These are phyloP conservation scores for Talaromyces marneffei DNA, from an alignment of 2,329 filamentous ascomycete genomes.

Conservation along the genomic window DNA sequence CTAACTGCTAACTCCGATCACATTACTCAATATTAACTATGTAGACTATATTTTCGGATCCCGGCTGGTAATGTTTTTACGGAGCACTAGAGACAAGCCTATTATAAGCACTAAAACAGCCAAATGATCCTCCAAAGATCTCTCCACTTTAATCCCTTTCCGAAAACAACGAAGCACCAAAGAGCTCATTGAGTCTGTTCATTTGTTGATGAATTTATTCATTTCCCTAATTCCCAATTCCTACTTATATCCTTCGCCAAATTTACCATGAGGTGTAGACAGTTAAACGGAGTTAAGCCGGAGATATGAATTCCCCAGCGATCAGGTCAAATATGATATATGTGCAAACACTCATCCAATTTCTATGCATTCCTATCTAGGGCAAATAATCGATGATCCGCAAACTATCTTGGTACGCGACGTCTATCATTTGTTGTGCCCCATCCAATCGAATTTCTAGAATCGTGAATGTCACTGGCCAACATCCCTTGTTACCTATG, in stretches of 20 bases:
- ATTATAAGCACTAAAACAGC: not conserved
- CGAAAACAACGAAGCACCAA: not conserved
- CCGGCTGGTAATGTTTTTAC: not conserved
- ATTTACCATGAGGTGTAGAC: not conserved
- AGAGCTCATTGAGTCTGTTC: not conserved
- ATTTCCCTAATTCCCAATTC: not conserved
- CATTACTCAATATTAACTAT: not conserved
- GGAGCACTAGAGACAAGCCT: not conserved
- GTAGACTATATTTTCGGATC: not conserved
- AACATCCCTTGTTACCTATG: not conserved
- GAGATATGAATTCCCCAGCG: not conserved
- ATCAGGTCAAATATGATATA: not conserved
- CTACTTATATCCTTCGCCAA: not conserved
- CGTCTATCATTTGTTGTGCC: not conserved
- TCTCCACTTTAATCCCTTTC: not conserved
- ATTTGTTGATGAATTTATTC: not conserved
- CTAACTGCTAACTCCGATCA: not conserved
- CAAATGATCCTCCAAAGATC: not conserved
- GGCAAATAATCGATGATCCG: not conserved
- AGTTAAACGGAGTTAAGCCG: not conserved
- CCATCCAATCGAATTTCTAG: not conserved
- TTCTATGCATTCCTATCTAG: not conserved
- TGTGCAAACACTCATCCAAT: not conserved
- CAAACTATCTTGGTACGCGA: not conserved
- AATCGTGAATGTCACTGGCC: not conserved